These are phyloP conservation scores for Diaporthe australafricana DNA, from an alignment of 2,329 filamentous ascomycete species.

Conservation along the genomic window DNA sequence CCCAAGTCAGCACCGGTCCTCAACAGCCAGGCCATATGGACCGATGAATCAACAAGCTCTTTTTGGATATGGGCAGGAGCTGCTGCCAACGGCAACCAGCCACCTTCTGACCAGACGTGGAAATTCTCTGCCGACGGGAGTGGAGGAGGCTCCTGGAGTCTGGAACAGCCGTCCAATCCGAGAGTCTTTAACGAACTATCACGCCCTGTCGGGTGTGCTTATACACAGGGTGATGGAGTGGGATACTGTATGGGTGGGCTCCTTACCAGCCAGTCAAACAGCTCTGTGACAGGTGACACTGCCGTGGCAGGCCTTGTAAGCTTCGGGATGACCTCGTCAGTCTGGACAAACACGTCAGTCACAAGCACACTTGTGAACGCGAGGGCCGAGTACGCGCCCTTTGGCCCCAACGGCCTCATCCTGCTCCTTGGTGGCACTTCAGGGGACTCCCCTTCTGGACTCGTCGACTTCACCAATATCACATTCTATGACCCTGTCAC, in stretches of 20 bases:
- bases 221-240: slow-evolving; percentile 41
- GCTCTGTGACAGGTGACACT: slow-evolving; percentile 39
- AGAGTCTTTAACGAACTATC: slow-evolving; percentile 51
- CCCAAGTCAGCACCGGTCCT: slow-evolving; percentile 46
- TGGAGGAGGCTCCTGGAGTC: slow-evolving; percentile 13
- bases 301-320: slow-evolving; percentile 46
- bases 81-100: slow-evolving; percentile 38
- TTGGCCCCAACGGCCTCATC: slow-evolving; percentile 48
- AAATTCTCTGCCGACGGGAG: slow-evolving; percentile 26
- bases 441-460: slow-evolving; percentile 35
- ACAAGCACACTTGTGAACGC: slow-evolving; percentile 44
- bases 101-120: slow-evolving; percentile 47
- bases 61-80: slow-evolving; percentile 52
- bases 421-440: slow-evolving; percentile 48
- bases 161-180: slow-evolving; percentile 40
- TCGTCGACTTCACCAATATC: slow-evolving; percentile 45
- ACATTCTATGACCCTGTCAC: slow-evolving; percentile 49
- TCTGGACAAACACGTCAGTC: slow-evolving; percentile 48
- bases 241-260: slow-evolving; percentile 50
- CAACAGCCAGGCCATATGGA: slow-evolving; percentile 48
- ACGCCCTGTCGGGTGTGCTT: slow-evolving; percentile 46
- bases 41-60: slow-evolving; percentile 43
- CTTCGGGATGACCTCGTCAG: slow-evolving; percentile 46
- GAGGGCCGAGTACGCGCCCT: slow-evolving; percentile 47
- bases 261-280: slow-evolving; percentile 42